Conservation (phyloP, 768 basidiomycete genomes). For the Strobilomyces dryophilus region DNA sequence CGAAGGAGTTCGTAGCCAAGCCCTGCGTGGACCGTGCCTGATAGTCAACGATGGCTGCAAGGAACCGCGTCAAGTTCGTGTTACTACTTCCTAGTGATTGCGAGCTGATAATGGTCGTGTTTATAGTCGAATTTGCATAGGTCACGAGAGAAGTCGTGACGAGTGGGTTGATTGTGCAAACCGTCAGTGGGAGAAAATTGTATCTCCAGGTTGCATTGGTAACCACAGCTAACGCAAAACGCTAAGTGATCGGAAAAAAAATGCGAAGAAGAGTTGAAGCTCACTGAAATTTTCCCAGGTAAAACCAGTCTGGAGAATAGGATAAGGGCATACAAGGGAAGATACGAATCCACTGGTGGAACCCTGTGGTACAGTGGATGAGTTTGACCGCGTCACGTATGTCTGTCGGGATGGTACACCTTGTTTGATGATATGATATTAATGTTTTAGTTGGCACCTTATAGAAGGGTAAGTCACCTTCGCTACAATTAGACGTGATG, state of each 20-base stretch:
- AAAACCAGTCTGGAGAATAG: background rate
- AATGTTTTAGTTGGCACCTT: background rate
- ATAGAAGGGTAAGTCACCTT: background rate
- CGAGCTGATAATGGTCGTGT: background rate
- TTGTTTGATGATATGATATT: background rate
- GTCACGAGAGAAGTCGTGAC: slow-evolving; percentile 12
- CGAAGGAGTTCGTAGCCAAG: slow-evolving; percentile 12
- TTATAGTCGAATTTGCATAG: slow-evolving; percentile 4
- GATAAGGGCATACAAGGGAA: slow-evolving; percentile 2
- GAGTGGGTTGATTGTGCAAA: slow-evolving; percentile 8
- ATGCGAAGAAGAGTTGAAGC: background rate
- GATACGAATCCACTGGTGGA: slow-evolving; percentile 1
- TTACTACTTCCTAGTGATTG: background rate
- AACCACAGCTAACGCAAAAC: background rate
- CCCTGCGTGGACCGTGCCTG: slow-evolving; percentile 12
- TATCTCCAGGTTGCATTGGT: slow-evolving; percentile 11
- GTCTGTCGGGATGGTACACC: slow-evolving; percentile 1
- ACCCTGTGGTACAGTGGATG: background rate
- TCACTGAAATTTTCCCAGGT: slow-evolving; percentile 1
- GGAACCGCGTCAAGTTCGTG: slow-evolving; percentile 8
- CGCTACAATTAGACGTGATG: background rate
- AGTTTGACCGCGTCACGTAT: slow-evolving; percentile 2
- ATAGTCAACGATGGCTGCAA: slow-evolving; percentile 5
- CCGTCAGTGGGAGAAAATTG: slow-evolving; percentile 5
- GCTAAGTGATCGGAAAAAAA: too few relatives aligned